These are phyloP conservation scores for Gossypium schwendimanii DNA, from an alignment of 441 rosid species.

Conservation along the genomic window DNA sequence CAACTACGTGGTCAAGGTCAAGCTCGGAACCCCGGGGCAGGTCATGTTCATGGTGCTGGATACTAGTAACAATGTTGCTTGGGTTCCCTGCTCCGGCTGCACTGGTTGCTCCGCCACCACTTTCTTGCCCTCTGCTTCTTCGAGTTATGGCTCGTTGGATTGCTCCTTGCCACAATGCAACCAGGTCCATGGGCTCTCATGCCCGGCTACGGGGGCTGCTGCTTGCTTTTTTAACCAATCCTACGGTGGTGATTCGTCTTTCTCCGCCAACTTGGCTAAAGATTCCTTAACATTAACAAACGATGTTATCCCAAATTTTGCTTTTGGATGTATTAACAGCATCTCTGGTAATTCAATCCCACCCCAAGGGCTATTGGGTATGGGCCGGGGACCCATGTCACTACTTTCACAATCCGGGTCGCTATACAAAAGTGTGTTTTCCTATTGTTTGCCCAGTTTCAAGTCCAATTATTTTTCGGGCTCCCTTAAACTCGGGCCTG, in stretches of 20 bases:
- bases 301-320: slow-evolving; percentile 42
- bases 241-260: slow-evolving; percentile 73
- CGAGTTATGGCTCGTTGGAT: slow-evolving; percentile 50
- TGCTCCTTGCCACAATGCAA: slow-evolving; percentile 62
- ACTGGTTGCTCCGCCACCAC: slow-evolving; percentile 50
- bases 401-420: slow-evolving; percentile 53
- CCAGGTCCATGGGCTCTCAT: slow-evolving; percentile 57
- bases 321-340: slow-evolving; percentile 58
- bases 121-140: slow-evolving; percentile 43
- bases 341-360: slow-evolving; percentile 60
- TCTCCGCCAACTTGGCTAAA: slow-evolving; percentile 53
- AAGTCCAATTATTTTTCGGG: slow-evolving; percentile 75
- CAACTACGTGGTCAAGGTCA: slow-evolving; percentile 58
- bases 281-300: slow-evolving; percentile 49
- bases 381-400: slow-evolving; percentile 81
- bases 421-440: slow-evolving; percentile 65
- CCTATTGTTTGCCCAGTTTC: slow-evolving; percentile 81
- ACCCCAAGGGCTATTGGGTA: slow-evolving; percentile 75
- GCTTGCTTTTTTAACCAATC: slow-evolving; percentile 66
- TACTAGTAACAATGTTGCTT: slow-evolving; percentile 65
- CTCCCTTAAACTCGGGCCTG: slow-evolving; percentile 64
- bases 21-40: slow-evolving; percentile 73
- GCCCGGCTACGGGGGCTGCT: slow-evolving; percentile 42
- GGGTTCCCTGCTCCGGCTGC: slow-evolving; percentile 76
- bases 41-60: slow-evolving; percentile 73